These are phyloP conservation scores for Lomentospora prolificans DNA, from an alignment of 2,329 filamentous ascomycete genomes.

Conservation along the genomic window DNA sequence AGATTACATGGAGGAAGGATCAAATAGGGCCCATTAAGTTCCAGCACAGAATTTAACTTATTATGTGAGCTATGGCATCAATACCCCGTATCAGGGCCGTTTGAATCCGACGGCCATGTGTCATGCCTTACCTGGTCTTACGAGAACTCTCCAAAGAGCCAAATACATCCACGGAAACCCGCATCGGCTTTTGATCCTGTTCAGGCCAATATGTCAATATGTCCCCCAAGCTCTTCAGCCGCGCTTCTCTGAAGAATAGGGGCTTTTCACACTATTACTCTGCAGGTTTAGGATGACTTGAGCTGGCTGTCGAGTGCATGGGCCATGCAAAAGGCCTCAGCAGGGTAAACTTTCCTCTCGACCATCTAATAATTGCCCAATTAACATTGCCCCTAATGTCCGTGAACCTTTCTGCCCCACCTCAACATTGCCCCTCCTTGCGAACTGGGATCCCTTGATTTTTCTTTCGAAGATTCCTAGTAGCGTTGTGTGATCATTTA, in stretches of 20 bases:
- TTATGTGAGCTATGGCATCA: neutral
- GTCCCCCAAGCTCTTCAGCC: too few relatives aligned
- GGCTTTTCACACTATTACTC: too few relatives aligned
- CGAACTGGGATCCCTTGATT: neutral
- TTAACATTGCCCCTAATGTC: neutral
- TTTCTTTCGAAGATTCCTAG: too few relatives aligned
- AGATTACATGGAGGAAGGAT: too few relatives aligned
- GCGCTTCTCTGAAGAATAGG: neutral
- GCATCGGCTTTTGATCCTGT: too few relatives aligned
- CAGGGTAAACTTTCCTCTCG: neutral
- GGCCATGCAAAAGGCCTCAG: slow-evolving; percentile 2
- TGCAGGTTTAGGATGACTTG: too few relatives aligned
- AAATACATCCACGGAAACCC: too few relatives aligned
- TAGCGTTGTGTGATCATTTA: neutral
- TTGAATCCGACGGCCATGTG: neutral
- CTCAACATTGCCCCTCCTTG: slow-evolving; percentile 5
- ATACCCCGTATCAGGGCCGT: neutral
- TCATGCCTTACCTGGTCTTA: neutral
- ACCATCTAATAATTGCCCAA: slow-evolving; percentile 2
- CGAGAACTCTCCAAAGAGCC: neutral
- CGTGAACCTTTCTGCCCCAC: slow-evolving; percentile 4
- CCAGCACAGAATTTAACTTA: neutral
- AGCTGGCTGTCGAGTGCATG: neutral
- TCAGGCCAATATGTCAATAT: too few relatives aligned
- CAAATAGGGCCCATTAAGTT: too few relatives aligned